These are phyloP conservation scores for Aschersonia sp. DNA, from an alignment of 2,329 filamentous ascomycete species.

Conservation along the genomic window DNA sequence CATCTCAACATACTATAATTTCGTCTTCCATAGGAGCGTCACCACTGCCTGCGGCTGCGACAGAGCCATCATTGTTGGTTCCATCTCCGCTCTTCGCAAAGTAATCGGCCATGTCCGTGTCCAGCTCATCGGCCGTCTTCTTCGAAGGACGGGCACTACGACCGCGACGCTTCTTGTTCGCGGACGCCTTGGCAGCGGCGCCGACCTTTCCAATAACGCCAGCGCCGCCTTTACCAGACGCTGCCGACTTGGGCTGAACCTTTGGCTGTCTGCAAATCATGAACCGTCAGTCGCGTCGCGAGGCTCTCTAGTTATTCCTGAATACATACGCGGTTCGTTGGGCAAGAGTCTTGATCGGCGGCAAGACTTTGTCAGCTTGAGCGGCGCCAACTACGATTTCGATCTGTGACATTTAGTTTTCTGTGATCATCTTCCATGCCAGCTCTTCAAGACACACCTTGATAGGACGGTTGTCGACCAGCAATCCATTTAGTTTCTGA, in stretches of 20 bases:
- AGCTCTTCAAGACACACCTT: constrained; percentile 41
- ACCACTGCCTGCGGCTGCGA: constrained; percentile 28
- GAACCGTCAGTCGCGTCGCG: neutral
- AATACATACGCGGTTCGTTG: constrained; percentile 59
- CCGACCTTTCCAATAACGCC: constrained; percentile 20
- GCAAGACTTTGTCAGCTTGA: constrained; percentile 50
- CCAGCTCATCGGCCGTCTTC: constrained; percentile 91
- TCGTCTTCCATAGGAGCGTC: constrained; percentile 55
- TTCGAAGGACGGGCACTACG: constrained; percentile 53
- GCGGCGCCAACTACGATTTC: constrained; percentile 78
- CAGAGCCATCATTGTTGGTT: constrained; percentile 29
- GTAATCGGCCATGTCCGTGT: constrained; percentile 97
- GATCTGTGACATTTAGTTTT: constrained; percentile 40
- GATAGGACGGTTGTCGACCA: constrained; percentile 81
- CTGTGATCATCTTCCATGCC: neutral
- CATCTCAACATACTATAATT: constrained; percentile 29
- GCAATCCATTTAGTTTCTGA: constrained; percentile 69
- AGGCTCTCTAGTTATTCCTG: neutral
- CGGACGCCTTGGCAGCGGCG: constrained; percentile 27
- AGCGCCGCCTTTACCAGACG: constrained; percentile 43
- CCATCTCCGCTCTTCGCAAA: constrained; percentile 42
- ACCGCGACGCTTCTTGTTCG: constrained; percentile 36
- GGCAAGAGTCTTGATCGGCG: constrained; percentile 54
- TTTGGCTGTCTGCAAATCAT: constrained; percentile 13
- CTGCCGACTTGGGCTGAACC: constrained; percentile 64